Percentiles rank a stretch among this genome's conserved stretches.
phyloP scores from a whole-genome alignment of 495 filamentous ascomycete genomes.

The Bryoglossum gracile region DNA sequence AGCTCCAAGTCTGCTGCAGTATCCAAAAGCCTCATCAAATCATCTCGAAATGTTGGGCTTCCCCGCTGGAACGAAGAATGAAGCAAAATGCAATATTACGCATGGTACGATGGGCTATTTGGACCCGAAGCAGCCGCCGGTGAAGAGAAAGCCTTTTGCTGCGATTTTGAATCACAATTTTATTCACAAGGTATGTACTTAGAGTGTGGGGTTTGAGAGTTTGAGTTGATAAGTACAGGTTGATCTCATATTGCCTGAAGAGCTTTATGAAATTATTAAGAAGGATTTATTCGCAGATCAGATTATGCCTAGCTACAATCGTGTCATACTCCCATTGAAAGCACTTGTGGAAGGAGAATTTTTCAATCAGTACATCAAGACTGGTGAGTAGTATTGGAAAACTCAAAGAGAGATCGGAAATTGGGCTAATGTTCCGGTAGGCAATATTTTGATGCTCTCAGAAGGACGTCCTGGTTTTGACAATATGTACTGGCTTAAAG shows the following conservation, averaged over 20 bases:
- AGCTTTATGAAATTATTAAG: conserved; percentile 51
- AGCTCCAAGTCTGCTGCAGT: too few species aligned
- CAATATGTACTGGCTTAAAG: conserved; percentile 64
- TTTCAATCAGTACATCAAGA: conserved; percentile 80
- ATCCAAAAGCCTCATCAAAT: too few species aligned
- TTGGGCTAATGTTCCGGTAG: conserved; percentile 34
- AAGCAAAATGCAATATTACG: conserved; percentile 68
- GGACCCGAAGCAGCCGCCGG: conserved; percentile 61
- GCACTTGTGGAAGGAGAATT: conserved; percentile 70
- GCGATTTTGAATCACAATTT: conserved; percentile 61
- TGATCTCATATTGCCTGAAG: conserved; percentile 67
- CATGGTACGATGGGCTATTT: conserved; percentile 56
- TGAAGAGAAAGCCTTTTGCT: conserved; percentile 66
- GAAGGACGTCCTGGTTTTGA: conserved; percentile 75
- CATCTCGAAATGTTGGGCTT: conserved; percentile 19
- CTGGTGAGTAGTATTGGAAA: conserved; percentile 44
- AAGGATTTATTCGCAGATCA: conserved; percentile 34
- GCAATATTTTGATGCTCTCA: conserved; percentile 85
- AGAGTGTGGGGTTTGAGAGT: too few species aligned
- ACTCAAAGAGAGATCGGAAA: neutral
- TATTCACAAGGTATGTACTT: conserved; percentile 58
- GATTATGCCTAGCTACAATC: conserved; percentile 48
- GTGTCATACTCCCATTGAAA: conserved; percentile 66
- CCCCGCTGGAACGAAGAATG: conserved; percentile 15
- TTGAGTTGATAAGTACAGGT: conserved; percentile 51